These are phyloP conservation scores for Penicillium sp. DNA, from an alignment of 2,329 filamentous ascomycete genomes.

Conservation along the genomic window DNA sequence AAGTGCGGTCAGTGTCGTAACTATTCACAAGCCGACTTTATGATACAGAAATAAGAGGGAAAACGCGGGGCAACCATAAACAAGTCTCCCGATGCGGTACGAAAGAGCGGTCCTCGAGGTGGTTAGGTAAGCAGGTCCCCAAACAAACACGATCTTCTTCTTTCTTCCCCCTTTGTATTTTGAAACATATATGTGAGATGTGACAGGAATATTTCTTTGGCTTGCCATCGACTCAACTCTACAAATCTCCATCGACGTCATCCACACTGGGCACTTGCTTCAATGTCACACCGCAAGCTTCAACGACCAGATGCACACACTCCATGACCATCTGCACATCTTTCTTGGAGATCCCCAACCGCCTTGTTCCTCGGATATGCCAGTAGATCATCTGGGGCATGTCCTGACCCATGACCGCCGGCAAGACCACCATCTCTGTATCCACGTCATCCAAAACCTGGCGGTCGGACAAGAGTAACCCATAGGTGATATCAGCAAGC, in stretches of 20 bases:
- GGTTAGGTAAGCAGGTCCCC: conserved; percentile 18
- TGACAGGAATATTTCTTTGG: neutral
- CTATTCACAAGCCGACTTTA: conserved; percentile 8
- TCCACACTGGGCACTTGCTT: conserved; percentile 4
- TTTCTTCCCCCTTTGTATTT: neutral
- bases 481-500: conserved; percentile 69
- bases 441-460: conserved; percentile 36
- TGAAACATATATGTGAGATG: neutral
- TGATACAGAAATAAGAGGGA: conserved; percentile 12
- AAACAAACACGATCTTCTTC: conserved; percentile 1
- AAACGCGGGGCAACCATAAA: conserved; percentile 31
- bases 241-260: neutral
- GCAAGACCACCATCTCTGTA: conserved; percentile 39
- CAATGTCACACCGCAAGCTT: conserved; percentile 12
- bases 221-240: neutral
- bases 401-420: conserved; percentile 40
- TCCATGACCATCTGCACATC: conserved; percentile 34
- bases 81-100: conserved; percentile 39
- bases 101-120: conserved; percentile 10
- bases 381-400: conserved; percentile 36
- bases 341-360: conserved; percentile 33
- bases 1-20: conserved; percentile 3
- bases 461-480: conserved; percentile 44
- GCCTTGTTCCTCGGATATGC: conserved; percentile 40
- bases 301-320: conserved; percentile 13